phyloP scores from a whole-genome alignment of 2,329 filamentous ascomycete species.

The Elsinoe australis region DNA sequence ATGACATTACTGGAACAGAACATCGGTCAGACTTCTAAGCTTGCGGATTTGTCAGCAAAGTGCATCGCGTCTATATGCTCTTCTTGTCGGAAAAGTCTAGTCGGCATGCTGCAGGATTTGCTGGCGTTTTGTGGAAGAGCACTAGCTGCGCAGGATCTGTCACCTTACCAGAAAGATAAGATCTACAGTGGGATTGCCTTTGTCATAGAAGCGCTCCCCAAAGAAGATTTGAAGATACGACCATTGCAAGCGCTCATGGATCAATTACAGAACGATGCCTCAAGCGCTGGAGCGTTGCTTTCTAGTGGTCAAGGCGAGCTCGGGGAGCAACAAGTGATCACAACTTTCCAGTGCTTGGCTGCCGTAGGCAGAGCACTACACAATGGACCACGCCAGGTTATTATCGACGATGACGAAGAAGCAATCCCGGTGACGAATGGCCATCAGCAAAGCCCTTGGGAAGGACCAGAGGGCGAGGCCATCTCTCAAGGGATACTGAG shows the following conservation, averaged over 20 bases:
- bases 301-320: constrained; percentile 34
- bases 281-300: constrained; percentile 29
- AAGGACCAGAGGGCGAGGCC: constrained; percentile 39
- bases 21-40: constrained; percentile 32
- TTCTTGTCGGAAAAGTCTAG: constrained; percentile 63
- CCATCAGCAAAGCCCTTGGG: constrained; percentile 41
- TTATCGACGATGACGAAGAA: constrained; percentile 52
- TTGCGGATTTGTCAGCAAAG: constrained; percentile 63
- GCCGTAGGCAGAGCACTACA: constrained; percentile 67
- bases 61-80: constrained; percentile 69
- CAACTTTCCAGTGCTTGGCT: constrained; percentile 58
- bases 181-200: constrained; percentile 66
- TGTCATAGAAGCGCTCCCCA: constrained; percentile 63
- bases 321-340: constrained; percentile 40
- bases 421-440: constrained; percentile 17
- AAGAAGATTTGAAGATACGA: constrained; percentile 47
- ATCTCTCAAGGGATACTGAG: constrained; percentile 47
- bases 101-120: constrained; percentile 59
- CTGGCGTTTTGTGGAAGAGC: constrained; percentile 64
- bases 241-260: constrained; percentile 53
- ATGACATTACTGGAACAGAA: constrained; percentile 59
- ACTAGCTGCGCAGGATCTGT: constrained; percentile 51
- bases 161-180: constrained; percentile 63
- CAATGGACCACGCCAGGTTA: constrained; percentile 52
- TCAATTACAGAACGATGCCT: constrained; percentile 57